A percentile compares a stretch with the other conserved stretches of the same genome.
Evolutionary conservation across 495 filamentous ascomycete genomes (phyloP).

Genomic region (Bombardia bombarda): DNA sequence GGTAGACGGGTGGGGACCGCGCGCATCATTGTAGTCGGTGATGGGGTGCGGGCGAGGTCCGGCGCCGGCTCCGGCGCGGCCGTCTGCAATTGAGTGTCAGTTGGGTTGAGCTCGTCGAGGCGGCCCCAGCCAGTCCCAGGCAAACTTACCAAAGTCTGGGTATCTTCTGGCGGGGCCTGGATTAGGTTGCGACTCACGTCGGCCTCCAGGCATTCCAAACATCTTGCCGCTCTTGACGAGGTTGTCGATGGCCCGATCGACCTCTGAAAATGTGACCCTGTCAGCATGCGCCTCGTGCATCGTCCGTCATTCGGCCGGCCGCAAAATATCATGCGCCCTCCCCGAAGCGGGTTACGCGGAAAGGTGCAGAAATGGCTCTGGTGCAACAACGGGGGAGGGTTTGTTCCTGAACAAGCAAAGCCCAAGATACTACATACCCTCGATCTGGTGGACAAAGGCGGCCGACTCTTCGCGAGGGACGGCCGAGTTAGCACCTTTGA

Average conservation of each 20-base stretch:
- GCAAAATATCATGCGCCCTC: too few species aligned
- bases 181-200: slow-evolving; percentile 80
- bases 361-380: too few species aligned
- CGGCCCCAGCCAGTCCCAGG: slow-evolving; percentile 21
- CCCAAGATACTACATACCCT: slow-evolving; percentile 56
- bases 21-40: slow-evolving; percentile 64
- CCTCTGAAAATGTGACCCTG: slow-evolving; percentile 52
- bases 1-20: slow-evolving; percentile 63
- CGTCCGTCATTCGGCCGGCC: too few species aligned
- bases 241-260: slow-evolving; percentile 93
- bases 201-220: slow-evolving; percentile 55
- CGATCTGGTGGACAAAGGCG: slow-evolving; percentile 84
- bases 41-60: slow-evolving; percentile 71
- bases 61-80: slow-evolving; percentile 31
- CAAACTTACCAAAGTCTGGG: slow-evolving; percentile 45
- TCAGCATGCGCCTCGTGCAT: slow-evolving; percentile 15
- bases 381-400: too few species aligned
- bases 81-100: slow-evolving; percentile 29
- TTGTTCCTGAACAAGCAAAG: too few species aligned
- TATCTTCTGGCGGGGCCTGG: slow-evolving; percentile 51
- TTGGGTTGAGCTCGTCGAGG: slow-evolving; percentile 12
- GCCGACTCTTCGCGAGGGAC: slow-evolving; percentile 68
- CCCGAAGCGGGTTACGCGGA: too few species aligned
- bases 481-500: slow-evolving; percentile 65
- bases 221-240: slow-evolving; percentile 92